These are phyloP conservation scores for Cubamyces lactineus DNA, from an alignment of 768 basidiomycete genomes.

Conservation along the genomic window DNA sequence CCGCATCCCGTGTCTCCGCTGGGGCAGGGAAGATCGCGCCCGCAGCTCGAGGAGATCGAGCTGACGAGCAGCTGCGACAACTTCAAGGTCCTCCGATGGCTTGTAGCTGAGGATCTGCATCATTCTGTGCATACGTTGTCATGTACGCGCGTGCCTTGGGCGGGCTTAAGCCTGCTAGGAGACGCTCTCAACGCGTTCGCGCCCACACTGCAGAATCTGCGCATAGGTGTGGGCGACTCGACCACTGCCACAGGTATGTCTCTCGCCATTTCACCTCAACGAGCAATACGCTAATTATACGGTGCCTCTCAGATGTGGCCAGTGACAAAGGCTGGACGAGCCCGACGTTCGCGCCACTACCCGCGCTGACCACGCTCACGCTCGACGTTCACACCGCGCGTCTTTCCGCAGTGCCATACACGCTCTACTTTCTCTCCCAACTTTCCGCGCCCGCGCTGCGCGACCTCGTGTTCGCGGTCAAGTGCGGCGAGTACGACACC, in stretches of 20 bases:
- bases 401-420: constrained; percentile 15
- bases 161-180: neutral
- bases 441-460: constrained; percentile 21
- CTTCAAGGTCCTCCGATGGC: constrained; percentile 21
- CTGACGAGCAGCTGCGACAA: constrained; percentile 20
- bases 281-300: neutral
- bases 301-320: neutral
- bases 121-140: constrained; percentile 9
- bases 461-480: constrained; percentile 13
- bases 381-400: constrained; percentile 19
- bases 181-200: constrained; percentile 10
- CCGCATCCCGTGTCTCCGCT: neutral
- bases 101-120: constrained; percentile 11
- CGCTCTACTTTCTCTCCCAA: constrained; percentile 13
- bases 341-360: constrained; percentile 7
- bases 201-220: constrained; percentile 10
- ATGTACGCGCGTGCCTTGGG: constrained; percentile 14
- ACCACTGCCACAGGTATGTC: neutral
- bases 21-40: neutral
- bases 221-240: constrained; percentile 14
- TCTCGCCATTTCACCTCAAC: neutral
- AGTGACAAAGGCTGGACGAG: neutral
- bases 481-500: constrained; percentile 12
- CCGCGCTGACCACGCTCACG: constrained; percentile 12
- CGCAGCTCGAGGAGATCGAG: constrained; percentile 12